Conservation (phyloP, 2,329 filamentous ascomycete genomes). For the Trichoderma atrobrunneum region DNA sequence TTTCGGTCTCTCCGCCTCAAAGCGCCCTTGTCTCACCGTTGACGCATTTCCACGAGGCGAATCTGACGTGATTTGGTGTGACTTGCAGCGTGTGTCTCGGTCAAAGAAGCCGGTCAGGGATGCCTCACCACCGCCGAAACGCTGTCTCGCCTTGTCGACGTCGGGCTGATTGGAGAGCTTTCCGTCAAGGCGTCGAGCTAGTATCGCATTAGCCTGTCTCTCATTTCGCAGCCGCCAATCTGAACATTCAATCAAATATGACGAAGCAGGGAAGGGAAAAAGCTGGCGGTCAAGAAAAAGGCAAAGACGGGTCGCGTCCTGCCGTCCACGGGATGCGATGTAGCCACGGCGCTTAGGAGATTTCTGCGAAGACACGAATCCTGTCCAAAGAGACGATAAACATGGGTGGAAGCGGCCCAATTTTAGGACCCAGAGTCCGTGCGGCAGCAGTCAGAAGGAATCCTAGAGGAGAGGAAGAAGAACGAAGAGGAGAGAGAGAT, state of each 20-base stretch:
- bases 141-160: background rate
- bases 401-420: conserved; percentile 6
- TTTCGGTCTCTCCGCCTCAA: conserved; percentile 16
- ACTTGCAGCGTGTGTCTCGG: background rate
- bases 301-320: conserved; percentile 1
- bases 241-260: background rate
- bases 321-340: background rate
- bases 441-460: background rate
- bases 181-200: background rate
- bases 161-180: background rate
- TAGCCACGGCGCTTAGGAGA: conserved; percentile 4
- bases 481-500: background rate
- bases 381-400: background rate
- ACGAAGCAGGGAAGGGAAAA: background rate
- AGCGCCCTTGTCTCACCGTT: conserved; percentile 15
- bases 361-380: conserved; percentile 1
- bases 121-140: background rate
- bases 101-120: conserved; percentile 4
- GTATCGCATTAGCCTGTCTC: conserved; percentile 6
- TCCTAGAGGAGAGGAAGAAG: background rate
- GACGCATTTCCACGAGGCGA: background rate
- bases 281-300: conserved; percentile 2
- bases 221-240: background rate
- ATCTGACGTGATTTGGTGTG: conserved; percentile 15
- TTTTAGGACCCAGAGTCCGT: conserved; percentile 14